Evolutionary conservation across 2,329 filamentous ascomycete genomes (phyloP).

Genomic region (Didymella exigua): DNA sequence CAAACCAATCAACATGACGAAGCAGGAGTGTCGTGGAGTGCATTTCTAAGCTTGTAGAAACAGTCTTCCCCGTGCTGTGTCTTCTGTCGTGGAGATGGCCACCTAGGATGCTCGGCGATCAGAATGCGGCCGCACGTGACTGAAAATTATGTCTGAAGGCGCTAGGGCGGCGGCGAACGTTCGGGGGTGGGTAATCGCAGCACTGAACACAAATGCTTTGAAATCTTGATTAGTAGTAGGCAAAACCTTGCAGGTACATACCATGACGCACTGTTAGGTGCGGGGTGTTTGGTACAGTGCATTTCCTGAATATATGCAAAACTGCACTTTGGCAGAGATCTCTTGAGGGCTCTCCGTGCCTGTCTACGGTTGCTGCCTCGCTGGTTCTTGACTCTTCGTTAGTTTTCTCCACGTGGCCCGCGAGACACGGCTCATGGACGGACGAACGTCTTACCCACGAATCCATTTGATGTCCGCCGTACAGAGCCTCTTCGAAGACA

Average conservation of each 20-base stretch:
- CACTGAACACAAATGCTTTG: background rate
- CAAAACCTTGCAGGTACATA: background rate
- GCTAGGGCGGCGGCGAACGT: background rate
- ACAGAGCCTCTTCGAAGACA: conserved; percentile 45
- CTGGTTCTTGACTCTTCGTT: conserved; percentile 2
- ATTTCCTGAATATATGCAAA: conserved; percentile 12
- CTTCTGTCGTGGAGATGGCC: conserved; percentile 1
- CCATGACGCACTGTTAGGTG: background rate
- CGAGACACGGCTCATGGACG: conserved; percentile 42
- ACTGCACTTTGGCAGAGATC: background rate
- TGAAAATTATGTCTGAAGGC: background rate
- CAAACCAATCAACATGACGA: background rate
- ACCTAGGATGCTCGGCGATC: background rate
- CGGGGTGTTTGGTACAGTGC: background rate
- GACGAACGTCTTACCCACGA: conserved; percentile 36
- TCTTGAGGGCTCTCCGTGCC: background rate
- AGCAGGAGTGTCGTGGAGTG: conserved; percentile 1
- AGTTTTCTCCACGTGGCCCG: conserved; percentile 25
- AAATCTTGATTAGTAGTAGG: background rate
- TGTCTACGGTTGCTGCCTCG: background rate
- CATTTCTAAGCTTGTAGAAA: conserved; percentile 17
- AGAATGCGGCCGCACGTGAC: background rate
- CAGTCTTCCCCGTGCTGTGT: background rate
- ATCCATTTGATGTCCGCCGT: conserved; percentile 35
- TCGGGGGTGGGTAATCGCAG: background rate